Conservation (phyloP, 2,329 filamentous ascomycete genomes). For the Penicillium hordei region DNA sequence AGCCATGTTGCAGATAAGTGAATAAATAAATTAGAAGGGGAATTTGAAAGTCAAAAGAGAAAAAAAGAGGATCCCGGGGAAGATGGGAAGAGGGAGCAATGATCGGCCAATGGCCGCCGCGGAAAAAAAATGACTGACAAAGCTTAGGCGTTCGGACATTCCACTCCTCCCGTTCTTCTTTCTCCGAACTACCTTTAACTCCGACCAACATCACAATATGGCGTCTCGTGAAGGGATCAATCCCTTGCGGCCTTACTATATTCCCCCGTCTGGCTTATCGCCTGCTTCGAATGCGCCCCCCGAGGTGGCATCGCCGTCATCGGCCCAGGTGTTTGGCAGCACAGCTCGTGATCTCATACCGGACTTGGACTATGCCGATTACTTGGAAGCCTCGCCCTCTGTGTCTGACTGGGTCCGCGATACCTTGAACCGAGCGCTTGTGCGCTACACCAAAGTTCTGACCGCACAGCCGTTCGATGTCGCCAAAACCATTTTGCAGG, state of each 20-base stretch:
- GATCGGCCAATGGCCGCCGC: constrained; percentile 27
- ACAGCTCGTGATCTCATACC: constrained; percentile 81
- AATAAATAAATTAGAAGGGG: constrained; percentile 8
- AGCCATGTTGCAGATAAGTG: constrained; percentile 26
- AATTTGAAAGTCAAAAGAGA: constrained; percentile 10
- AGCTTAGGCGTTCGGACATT: constrained; percentile 22
- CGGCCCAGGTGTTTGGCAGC: constrained; percentile 54
- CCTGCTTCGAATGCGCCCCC: constrained; percentile 38
- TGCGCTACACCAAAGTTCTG: constrained; percentile 87
- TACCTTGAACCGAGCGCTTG: constrained; percentile 78
- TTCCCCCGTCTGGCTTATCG: constrained; percentile 63
- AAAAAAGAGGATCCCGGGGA: constrained; percentile 24
- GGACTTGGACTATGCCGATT: constrained; percentile 89
- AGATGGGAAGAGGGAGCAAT: constrained; percentile 13
- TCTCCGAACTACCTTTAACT: constrained; percentile 18
- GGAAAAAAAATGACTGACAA: constrained; percentile 27
- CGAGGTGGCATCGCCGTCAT: constrained; percentile 39
- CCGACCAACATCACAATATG: constrained; percentile 40
- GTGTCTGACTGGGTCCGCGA: constrained; percentile 72
- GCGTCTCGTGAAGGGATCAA: constrained; percentile 55
- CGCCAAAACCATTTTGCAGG: constrained; percentile 88
- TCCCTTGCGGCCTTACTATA: constrained; percentile 61
- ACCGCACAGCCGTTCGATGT: constrained; percentile 97
- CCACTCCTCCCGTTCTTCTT: constrained; percentile 16
- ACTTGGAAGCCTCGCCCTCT: constrained; percentile 75